phyloP scores from a whole-genome alignment of 163 green algal genomes.

The Chlamydomonas reinhardtii region DNA sequence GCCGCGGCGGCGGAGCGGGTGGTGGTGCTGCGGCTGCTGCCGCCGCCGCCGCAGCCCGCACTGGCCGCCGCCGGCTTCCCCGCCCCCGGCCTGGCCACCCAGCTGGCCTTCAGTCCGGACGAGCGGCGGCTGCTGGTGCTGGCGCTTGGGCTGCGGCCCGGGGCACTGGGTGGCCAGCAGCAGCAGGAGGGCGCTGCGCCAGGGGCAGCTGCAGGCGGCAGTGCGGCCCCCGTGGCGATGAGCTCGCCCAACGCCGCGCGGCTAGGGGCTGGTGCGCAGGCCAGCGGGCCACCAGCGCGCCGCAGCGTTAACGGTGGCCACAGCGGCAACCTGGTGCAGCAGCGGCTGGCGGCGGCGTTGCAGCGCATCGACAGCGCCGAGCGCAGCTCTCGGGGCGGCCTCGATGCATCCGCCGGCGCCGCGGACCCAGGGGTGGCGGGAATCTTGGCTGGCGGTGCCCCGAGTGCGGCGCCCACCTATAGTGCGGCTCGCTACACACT shows the following conservation, averaged over 20 bases:
- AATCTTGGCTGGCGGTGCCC: too few relatives aligned
- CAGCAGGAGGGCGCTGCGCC: not conserved
- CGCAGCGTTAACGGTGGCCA: too few relatives aligned
- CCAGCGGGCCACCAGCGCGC: too few relatives aligned
- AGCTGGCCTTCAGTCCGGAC: slow-evolving; percentile 26
- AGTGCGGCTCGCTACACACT: slow-evolving; percentile 14
- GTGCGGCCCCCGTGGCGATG: too few relatives aligned
- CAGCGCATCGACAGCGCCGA: too few relatives aligned
- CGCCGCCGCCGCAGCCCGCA: not conserved
- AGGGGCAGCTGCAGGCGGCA: too few relatives aligned
- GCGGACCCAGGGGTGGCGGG: not conserved
- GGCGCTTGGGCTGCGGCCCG: not conserved
- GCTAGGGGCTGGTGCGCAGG: too few relatives aligned
- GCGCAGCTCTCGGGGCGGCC: not conserved
- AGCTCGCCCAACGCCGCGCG: too few relatives aligned
- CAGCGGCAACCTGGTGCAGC: too few relatives aligned
- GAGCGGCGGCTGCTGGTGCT: slow-evolving; percentile 34
- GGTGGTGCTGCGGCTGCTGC: slow-evolving; percentile 21
- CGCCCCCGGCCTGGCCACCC: not conserved
- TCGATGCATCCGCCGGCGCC: not conserved
- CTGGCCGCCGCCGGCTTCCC: slow-evolving; percentile 14
- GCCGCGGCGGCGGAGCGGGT: not conserved
- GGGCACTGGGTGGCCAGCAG: not conserved
- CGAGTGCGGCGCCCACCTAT: too few relatives aligned
- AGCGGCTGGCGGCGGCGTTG: too few relatives aligned